Percentiles rank a stretch among this genome's conserved stretches.
These are phyloP conservation scores for Penicillium sclerotiorum DNA, from an alignment of 2,329 filamentous ascomycete species.

Conservation along the genomic window DNA sequence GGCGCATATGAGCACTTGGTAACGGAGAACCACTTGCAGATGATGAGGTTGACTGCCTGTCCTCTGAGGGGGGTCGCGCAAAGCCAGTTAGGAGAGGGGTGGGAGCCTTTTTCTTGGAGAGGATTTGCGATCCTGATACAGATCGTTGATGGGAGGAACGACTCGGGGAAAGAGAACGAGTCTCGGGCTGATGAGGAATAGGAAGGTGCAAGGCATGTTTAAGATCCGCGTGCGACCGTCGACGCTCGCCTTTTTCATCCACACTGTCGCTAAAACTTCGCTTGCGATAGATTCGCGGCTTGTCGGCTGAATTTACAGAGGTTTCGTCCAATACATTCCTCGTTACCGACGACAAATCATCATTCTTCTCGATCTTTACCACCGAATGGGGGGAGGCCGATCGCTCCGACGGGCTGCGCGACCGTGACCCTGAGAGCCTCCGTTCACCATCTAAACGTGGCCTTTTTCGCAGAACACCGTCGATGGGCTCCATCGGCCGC, in stretches of 20 bases:
- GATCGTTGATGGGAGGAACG: constrained; percentile 41
- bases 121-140: constrained; percentile 37
- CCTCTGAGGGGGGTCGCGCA: constrained; percentile 49
- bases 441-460: constrained; percentile 30
- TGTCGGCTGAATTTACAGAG: constrained; percentile 14
- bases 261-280: constrained; percentile 42
- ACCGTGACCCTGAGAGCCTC: constrained; percentile 25
- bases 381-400: constrained; percentile 32
- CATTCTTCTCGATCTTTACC: constrained; percentile 41
- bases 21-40: constrained; percentile 48
- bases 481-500: constrained; percentile 25
- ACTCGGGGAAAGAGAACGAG: constrained; percentile 41
- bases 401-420: constrained; percentile 30
- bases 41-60: constrained; percentile 48
- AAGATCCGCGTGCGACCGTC: constrained; percentile 29
- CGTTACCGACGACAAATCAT: constrained; percentile 32
- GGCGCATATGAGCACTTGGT: constrained; percentile 44
- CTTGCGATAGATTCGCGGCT: constrained; percentile 33
- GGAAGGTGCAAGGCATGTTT: constrained; percentile 30
- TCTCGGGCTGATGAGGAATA: constrained; percentile 33
- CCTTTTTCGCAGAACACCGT: constrained; percentile 35
- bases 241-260: constrained; percentile 33
- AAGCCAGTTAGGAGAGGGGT: constrained; percentile 45
- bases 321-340: constrained; percentile 18
- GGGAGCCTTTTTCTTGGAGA: constrained; percentile 42